Percentiles rank a stretch among this genome's conserved stretches.
phyloP scores from a whole-genome alignment of 1,284 basidiomycete species.

The Kalmanozyma brasiliensis region DNA sequence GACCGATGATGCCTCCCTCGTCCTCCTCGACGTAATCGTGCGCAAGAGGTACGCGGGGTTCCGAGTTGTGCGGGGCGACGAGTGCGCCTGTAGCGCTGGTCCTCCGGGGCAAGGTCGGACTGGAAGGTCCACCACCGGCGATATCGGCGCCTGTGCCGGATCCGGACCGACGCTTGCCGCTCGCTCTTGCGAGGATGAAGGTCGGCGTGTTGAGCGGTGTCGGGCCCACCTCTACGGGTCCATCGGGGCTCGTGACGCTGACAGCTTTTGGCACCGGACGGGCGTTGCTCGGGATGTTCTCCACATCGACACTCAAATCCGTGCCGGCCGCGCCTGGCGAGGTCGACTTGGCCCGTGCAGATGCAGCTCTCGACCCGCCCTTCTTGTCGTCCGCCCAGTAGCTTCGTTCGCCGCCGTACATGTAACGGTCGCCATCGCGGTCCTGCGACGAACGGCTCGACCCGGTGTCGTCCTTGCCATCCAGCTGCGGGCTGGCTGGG shows the following conservation, averaged over 20 bases:
- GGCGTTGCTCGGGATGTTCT: constrained; percentile 58
- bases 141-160: constrained; percentile 38
- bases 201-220: constrained; percentile 66
- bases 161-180: constrained; percentile 42
- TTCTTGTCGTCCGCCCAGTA: constrained; percentile 51
- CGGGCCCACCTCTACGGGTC: constrained; percentile 51
- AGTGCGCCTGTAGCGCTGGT: constrained; percentile 59
- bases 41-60: constrained; percentile 61
- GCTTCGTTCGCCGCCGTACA: constrained; percentile 47
- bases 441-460: constrained; percentile 39
- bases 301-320: constrained; percentile 56
- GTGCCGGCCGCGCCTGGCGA: constrained; percentile 28
- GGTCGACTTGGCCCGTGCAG: constrained; percentile 28
- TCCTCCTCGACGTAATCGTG: constrained; percentile 67
- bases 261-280: constrained; percentile 18
- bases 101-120: constrained; percentile 53
- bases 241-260: constrained; percentile 30
- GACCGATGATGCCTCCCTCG: constrained; percentile 63
- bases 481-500: constrained; percentile 45
- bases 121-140: constrained; percentile 37
- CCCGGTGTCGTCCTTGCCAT: constrained; percentile 32
- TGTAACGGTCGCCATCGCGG: constrained; percentile 45
- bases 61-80: constrained; percentile 58
- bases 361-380: constrained; percentile 21
- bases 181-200: constrained; percentile 49